Evolutionary conservation across 2,329 filamentous ascomycete species (phyloP), one percentile per base, ranked within the genome.

Genomic region (Microcyclosporella mali): DNA sequence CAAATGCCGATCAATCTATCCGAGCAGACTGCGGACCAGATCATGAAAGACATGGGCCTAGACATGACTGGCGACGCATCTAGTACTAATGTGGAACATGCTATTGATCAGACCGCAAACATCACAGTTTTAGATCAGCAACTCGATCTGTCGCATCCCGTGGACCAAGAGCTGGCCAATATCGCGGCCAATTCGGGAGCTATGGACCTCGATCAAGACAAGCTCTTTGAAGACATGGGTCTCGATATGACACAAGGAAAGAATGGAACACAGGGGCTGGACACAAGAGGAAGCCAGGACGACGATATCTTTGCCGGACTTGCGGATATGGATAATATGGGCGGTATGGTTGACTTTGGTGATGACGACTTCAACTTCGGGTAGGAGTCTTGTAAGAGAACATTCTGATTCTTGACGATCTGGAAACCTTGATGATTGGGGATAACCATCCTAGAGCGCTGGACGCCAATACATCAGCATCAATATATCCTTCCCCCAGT

Each of bases 261-360:
- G 49, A 56, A 33, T 55, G 46, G 43, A 32, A 47, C 45, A 58
- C 60, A 53, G 45, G 21, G 21, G 9, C 4, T 25, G 21, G 21
- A 25, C 9, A 9, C 21, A 25, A 25, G 6, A 9, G 21, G 21
- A 25, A 63, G 51, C 44, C 56, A 53, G 25, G 64, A 67, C 16
- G 65, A 67, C 21, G 65, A 67, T 42, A 66, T 67, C 31, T 67
- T 66, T 47, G 70, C 68, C 49, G 70, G 65, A 1, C 51, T 73
- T 48, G 64, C 70, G 40, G 53, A 56, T 25, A 46, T 58, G 47
- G 52, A 49, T 10, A 55, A 55, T 18, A 40, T 59, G 56, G 53
- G 54, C n/a, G 58, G 56, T 37, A 41, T 51, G 19, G 48, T 36
- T n/a, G 39, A 39, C 35, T 31, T 32, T 25, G 41, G 39, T 14